phyloP scores from a whole-genome alignment of 2,329 filamentous ascomycete genomes.

The Fonsecaea pedrosoi region DNA sequence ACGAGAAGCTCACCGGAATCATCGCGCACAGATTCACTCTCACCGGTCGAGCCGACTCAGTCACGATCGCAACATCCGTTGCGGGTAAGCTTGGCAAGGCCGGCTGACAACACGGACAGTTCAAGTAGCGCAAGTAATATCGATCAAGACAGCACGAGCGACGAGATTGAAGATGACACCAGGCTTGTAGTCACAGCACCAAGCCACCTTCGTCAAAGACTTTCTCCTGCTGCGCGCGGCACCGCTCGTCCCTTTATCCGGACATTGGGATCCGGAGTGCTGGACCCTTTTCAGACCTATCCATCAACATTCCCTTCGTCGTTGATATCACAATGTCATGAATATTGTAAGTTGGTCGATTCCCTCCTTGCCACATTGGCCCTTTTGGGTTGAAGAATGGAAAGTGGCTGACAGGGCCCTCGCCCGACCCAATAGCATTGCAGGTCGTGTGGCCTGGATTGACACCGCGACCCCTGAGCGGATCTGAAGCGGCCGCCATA shows the following conservation, averaged over 20 bases:
- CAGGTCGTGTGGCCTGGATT: constrained; percentile 19
- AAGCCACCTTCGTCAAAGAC: neutral
- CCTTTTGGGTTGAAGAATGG: neutral
- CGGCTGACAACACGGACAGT: neutral
- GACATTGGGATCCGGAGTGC: constrained; percentile 9
- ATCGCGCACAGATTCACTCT: constrained; percentile 11
- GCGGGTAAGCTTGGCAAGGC: neutral
- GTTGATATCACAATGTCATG: constrained; percentile 16
- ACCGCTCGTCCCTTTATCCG: neutral
- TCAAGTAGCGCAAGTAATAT: neutral
- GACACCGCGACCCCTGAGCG: constrained; percentile 9
- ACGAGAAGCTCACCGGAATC: constrained; percentile 12
- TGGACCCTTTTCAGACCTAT: constrained; percentile 21
- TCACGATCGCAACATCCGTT: neutral
- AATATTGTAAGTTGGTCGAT: constrained; percentile 14
- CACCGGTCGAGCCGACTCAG: constrained; percentile 4
- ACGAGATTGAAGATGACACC: constrained; percentile 1
- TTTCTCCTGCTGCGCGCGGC: neutral
- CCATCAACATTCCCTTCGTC: constrained; percentile 11
- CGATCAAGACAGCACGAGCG: constrained; percentile 3
- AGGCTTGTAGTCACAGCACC: constrained; percentile 1
- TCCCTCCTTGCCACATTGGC: neutral
- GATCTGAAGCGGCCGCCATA: constrained; percentile 1
- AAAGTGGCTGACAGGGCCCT: constrained; percentile 10
- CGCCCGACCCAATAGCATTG: constrained; percentile 10